Conservation (phyloP, 352 stramenopile genomes). For the Pythium apleroticum region DNA sequence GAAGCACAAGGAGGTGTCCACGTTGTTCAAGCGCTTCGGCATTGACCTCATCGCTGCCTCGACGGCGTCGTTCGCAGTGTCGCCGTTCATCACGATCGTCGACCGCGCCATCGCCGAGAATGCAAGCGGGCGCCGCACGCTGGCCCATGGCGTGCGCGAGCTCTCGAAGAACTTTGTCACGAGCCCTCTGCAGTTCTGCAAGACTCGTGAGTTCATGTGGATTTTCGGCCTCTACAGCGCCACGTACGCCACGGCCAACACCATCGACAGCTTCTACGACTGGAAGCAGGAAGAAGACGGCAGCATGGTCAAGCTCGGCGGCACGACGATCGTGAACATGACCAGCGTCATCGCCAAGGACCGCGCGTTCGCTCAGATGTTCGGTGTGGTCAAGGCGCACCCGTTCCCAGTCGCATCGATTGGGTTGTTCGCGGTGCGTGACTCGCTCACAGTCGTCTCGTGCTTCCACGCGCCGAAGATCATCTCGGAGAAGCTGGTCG, state of each 20-base stretch:
- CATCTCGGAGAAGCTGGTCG: conserved; percentile 34
- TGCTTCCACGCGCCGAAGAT: conserved; percentile 55
- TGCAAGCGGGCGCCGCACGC: conserved; percentile 34
- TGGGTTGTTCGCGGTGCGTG: conserved; percentile 49
- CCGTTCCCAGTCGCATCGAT: conserved; percentile 49
- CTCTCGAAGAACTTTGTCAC: conserved; percentile 31
- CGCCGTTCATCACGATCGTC: conserved; percentile 47
- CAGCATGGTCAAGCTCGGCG: conserved; percentile 43
- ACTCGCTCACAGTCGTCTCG: conserved; percentile 51
- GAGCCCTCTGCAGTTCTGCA: conserved; percentile 46
- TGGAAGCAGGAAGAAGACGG: conserved; percentile 35
- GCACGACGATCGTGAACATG: conserved; percentile 62
- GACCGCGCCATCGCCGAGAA: conserved; percentile 59
- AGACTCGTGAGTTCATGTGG: conserved; percentile 49
- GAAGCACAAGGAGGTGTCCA: conserved; percentile 6
- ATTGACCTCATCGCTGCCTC: conserved; percentile 30
- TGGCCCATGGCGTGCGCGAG: conserved; percentile 34
- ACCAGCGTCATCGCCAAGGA: conserved; percentile 59
- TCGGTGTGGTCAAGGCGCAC: conserved; percentile 44
- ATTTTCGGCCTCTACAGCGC: conserved; percentile 63
- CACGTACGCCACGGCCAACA: conserved; percentile 62
- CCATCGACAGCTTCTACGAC: conserved; percentile 53
- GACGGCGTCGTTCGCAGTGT: conserved; percentile 36
- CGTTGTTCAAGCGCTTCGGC: conserved; percentile 28
- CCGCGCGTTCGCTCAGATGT: conserved; percentile 62